These are phyloP conservation scores for Neurospora sp. DNA, from an alignment of 495 filamentous ascomycete genomes.

Conservation along the genomic window DNA sequence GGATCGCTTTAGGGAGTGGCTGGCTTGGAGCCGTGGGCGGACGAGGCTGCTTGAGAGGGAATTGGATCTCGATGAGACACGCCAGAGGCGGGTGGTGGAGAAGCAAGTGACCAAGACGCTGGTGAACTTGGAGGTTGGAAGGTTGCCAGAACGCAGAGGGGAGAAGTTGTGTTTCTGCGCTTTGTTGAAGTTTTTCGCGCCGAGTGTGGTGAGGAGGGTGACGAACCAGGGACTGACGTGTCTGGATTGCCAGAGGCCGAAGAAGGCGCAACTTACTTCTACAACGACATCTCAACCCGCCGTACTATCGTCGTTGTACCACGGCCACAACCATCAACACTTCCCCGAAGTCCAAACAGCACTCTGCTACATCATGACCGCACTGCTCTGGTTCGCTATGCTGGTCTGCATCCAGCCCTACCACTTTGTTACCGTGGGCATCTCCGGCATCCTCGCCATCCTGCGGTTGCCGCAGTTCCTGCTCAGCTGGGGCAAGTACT, in stretches of 20 bases:
- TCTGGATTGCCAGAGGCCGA: neutral
- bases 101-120: neutral
- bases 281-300: neutral
- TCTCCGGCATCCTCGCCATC: slow-evolving; percentile 1
- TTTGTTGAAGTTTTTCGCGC: neutral
- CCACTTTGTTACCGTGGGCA: slow-evolving; percentile 1
- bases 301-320: neutral
- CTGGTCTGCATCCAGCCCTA: slow-evolving; percentile 12
- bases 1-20: neutral
- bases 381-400: slow-evolving; percentile 9
- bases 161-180: neutral
- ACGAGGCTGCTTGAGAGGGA: neutral
- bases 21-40: neutral
- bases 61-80: neutral
- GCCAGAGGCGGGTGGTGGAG: neutral
- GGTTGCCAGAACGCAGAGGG: neutral
- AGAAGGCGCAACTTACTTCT: neutral
- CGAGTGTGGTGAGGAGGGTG: neutral
- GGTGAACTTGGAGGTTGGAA: neutral
- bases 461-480: neutral
- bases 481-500: neutral
- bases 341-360: slow-evolving; percentile 3
- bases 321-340: slow-evolving; percentile 15
- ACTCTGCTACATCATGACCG: slow-evolving; percentile 13
- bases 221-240: neutral